phyloP scores from a whole-genome alignment of 352 stramenopile species.

The Globisporangium irregulare region DNA sequence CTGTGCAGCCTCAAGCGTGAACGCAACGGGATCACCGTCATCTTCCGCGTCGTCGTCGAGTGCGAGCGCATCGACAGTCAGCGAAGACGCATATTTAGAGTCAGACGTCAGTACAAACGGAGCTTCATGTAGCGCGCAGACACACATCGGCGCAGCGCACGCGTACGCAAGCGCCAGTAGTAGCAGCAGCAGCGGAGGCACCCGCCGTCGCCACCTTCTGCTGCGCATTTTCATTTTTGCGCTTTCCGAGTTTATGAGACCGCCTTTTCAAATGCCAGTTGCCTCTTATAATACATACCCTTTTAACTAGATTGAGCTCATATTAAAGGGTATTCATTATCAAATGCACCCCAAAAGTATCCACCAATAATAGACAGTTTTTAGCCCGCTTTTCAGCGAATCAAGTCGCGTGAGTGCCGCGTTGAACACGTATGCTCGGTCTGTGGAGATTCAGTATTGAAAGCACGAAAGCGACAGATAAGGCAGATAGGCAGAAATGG shows the following conservation, averaged over 20 bases:
- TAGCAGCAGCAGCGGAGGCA: background rate
- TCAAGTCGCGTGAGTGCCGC: background rate
- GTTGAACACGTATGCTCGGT: conserved; percentile 11
- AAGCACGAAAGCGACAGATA: conserved; percentile 14
- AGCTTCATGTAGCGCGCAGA: background rate
- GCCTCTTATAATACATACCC: background rate
- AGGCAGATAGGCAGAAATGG: conserved; percentile 21
- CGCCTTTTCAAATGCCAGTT: background rate
- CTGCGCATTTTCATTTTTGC: background rate
- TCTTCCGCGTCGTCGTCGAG: background rate
- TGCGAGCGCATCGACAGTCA: background rate
- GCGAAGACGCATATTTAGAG: background rate
- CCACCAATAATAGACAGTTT: conserved; percentile 5
- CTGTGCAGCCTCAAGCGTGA: conserved; percentile 15
- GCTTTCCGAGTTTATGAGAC: background rate
- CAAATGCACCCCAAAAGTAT: background rate
- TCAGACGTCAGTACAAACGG: background rate
- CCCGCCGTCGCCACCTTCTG: background rate
- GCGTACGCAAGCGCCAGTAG: background rate
- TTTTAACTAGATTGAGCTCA: background rate
- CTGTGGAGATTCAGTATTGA: conserved; percentile 9
- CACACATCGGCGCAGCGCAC: background rate
- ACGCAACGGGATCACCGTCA: background rate
- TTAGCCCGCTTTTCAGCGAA: conserved; percentile 15
- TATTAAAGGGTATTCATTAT: background rate